Evolutionary conservation across 108 stramenopile species (phyloP).

Genomic region (Aurantiochytrium sp.): DNA sequence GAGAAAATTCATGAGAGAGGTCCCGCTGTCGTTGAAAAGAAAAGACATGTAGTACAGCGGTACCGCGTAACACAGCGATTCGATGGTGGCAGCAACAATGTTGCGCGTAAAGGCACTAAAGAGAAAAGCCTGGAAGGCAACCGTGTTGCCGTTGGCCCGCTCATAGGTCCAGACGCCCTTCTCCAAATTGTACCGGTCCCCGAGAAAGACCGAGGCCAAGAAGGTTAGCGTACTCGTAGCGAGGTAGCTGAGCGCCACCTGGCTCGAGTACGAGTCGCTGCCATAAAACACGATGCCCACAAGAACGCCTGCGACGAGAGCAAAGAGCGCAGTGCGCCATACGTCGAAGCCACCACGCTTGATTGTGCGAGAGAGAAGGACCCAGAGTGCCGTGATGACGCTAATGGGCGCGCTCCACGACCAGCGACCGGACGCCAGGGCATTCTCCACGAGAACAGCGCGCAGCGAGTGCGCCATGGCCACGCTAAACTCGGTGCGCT

Average conservation of each 20-base stretch:
- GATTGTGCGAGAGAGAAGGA: not conserved
- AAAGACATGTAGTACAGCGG: not conserved
- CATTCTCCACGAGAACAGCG: not conserved
- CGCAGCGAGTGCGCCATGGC: not conserved
- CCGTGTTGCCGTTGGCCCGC: not conserved
- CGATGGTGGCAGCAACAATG: not conserved
- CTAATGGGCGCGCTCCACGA: not conserved
- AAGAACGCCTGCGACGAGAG: not conserved
- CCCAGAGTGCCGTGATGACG: not conserved
- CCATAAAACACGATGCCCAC: not conserved
- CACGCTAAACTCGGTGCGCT: not conserved
- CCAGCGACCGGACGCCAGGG: not conserved
- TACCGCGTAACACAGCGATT: not conserved
- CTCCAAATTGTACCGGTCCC: not conserved
- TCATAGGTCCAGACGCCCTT: not conserved
- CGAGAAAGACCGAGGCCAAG: not conserved
- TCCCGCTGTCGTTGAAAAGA: not conserved
- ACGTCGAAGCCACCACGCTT: slow-evolving; percentile 2
- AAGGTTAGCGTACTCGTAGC: not conserved
- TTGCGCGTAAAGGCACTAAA: not conserved
- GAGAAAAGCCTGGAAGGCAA: not conserved
- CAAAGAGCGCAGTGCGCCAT: not conserved
- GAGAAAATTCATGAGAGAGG: not conserved
- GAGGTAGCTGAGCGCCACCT: not conserved
- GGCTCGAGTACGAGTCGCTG: not conserved